Evolutionary conservation across 306 rosid species (phyloP).

Genomic region (Cucurbita maxima): DNA sequence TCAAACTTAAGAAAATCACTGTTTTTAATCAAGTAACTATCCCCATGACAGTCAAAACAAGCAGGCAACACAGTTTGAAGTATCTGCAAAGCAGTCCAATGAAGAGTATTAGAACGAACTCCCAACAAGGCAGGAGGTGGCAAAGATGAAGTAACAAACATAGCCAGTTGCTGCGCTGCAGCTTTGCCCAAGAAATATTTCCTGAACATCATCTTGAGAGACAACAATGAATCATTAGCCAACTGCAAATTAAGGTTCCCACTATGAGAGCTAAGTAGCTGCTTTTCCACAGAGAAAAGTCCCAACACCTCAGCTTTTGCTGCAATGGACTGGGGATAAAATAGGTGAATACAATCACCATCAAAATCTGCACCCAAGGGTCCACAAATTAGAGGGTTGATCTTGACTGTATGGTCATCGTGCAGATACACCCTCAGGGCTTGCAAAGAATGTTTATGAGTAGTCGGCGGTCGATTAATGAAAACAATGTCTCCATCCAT

Average conservation of each 20-base stretch:
- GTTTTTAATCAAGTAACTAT: conserved; percentile 34
- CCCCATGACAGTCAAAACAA: conserved; percentile 47
- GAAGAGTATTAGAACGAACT: conserved; percentile 27
- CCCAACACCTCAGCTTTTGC: conserved; percentile 93
- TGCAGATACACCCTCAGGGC: conserved; percentile 79
- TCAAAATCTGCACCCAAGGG: conserved; percentile 93
- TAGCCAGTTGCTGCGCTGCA: conserved; percentile 55
- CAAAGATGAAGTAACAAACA: conserved; percentile 52
- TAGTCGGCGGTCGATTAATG: conserved; percentile 84
- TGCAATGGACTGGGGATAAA: conserved; percentile 82
- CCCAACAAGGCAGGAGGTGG: conserved; percentile 52
- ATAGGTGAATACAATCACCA: conserved; percentile 81
- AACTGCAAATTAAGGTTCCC: conserved; percentile 73
- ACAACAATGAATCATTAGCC: conserved; percentile 52
- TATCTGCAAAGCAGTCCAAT: conserved; percentile 75
- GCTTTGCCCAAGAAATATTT: conserved; percentile 29
- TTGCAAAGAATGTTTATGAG: conserved; percentile 87
- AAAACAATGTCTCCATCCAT: conserved; percentile 95
- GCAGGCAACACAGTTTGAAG: conserved; percentile 64
- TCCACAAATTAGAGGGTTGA: conserved; percentile 88
- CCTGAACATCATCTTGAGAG: conserved; percentile 50
- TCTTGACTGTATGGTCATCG: conserved; percentile 77
- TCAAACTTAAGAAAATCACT: conserved; percentile 56
- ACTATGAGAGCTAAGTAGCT: conserved; percentile 84
- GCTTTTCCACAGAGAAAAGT: conserved; percentile 78